Evolutionary conservation across 2,329 filamentous ascomycete genomes (phyloP), one percentile per base, ranked within the genome.

Genomic region (Paecilomyces variotii): DNA sequence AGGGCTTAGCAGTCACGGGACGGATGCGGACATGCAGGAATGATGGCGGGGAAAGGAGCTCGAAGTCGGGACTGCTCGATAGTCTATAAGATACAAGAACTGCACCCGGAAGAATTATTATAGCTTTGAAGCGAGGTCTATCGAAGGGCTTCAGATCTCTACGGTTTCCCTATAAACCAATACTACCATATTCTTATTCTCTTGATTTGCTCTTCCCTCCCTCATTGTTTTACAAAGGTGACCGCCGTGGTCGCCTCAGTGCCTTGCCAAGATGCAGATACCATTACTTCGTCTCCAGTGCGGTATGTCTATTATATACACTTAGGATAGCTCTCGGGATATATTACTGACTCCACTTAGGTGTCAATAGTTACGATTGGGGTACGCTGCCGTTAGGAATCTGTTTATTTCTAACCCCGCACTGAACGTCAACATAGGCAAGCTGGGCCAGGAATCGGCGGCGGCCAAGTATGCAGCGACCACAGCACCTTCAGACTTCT

Each of bases 361-460:
- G 93, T 70, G 91, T 96, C 71, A 97, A 97, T 77, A 97, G 92
- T 76, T 99, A 99, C 74, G 94, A 97, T 79, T 99, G 94, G 94
- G 94, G 85, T 86, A 76, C 65, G 79, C 61, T 51, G 55, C n/a
- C 27, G 12, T 27, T 35, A 61, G 63, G 56, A 56, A 58, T 65
- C 60, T 65, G 57, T 62, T 67, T 74, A 62, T 71, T 67, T 61
- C 59, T 59, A 58, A 54, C 63, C 59, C 64, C 59, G 60, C 62
- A 64, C 70, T 76, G 61, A 74, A 63, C 59, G 60, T 62, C 61
- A 53, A 63, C 61, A 63, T 67, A 87, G 84, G 93, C 65, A 99
- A 99, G 81, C 84, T 91, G 70, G 94, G 94, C 68, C 84, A 84
- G 62, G 84, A 89, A 59, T 97, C 93, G 54, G 89, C 92, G 12